Conservation (phyloP, 2,329 filamentous ascomycete species). For the Botryotinia calthae region DNA sequence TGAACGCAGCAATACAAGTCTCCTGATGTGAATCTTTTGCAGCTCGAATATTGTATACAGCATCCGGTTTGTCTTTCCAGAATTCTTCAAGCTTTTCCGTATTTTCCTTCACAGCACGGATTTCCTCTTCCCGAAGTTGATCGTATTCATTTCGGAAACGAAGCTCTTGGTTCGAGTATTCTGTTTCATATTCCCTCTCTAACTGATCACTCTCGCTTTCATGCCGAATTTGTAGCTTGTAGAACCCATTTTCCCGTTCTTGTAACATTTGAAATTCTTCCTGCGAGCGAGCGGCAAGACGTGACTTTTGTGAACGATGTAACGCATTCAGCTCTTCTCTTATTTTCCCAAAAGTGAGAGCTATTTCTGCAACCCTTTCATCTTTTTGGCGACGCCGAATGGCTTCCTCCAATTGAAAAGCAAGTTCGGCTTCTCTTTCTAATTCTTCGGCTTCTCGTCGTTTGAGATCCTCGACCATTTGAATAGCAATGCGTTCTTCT, state of each 20-base stretch:
- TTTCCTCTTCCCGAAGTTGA: conserved; percentile 44
- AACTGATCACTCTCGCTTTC: conserved; percentile 39
- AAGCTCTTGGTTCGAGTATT: conserved; percentile 40
- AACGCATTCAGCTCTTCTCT: conserved; percentile 42
- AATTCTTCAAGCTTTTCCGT: conserved; percentile 41
- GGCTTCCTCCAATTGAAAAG: conserved; percentile 40
- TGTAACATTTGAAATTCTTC: conserved; percentile 39
- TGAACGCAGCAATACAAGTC: neutral
- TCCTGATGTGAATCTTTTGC: conserved; percentile 35
- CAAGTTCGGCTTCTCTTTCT: conserved; percentile 39
- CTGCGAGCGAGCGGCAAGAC: conserved; percentile 43
- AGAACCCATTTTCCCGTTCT: conserved; percentile 40
- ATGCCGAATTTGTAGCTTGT: conserved; percentile 23
- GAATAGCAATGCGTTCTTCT: conserved; percentile 44
- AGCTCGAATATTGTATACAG: conserved; percentile 43
- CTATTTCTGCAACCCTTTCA: conserved; percentile 43
- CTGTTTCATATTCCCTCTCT: conserved; percentile 30
- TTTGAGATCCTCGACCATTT: conserved; percentile 50
- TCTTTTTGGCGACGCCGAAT: conserved; percentile 44
- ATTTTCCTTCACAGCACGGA: conserved; percentile 47
- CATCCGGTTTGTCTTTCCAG: conserved; percentile 42
- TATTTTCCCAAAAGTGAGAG: conserved; percentile 43
- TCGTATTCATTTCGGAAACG: conserved; percentile 44
- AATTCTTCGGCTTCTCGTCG: conserved; percentile 45
- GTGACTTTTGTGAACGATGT: conserved; percentile 44